Evolutionary conservation across 2,329 filamentous ascomycete species (phyloP), one percentile per base, ranked within the genome.

Genomic region (Fusarium kyushuense): DNA sequence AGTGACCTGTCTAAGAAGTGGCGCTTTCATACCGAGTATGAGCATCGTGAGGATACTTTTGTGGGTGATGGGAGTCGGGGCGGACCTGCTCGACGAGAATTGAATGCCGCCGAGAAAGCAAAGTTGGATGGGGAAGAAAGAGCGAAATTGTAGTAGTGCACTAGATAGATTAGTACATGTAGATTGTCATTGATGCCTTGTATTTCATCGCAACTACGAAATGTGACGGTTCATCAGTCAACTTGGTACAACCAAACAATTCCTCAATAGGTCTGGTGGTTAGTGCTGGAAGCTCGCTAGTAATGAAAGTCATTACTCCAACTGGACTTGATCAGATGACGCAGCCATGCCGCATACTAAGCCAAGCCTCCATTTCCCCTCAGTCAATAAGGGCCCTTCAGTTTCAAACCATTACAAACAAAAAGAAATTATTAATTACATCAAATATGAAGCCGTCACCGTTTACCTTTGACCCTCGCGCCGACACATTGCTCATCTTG

Each of bases 31-130:
- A 55, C 49, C 12, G 60, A 68, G 16, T 68, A 68, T 25, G 41
- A 66, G 48, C 25, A 59, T 32, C 54, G 55, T 3, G 5, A 43
- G 13, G 61, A 68, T 43, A 54, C 55, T 4, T 71, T 71, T 17
- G 6, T 65, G 5, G 68, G 68, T 6, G 67, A 71, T 35, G 68
- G 68, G 5, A 71, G 67, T 16, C 60, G 68, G 17, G 68, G 67
- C 3, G 68, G 68, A 1, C 68, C 68, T 16, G 58, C 42, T 6
- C 58, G 64, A 25, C 48, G 63, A 19, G 57, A 67, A 25, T 17
- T 67, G 1, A 47, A 23, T 16, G 30, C 48, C 11, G 9, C 8
- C 13, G 63, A 67, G 32, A 64, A 60, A 14, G 40, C 43, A 12
- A 64, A 41, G 10, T 5, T 67, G 19, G 43, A 43, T 1, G 61